Evolutionary conservation across 1,139 yeast genomes (phyloP).

Genomic region (Saccharomyces hybrid): DNA sequence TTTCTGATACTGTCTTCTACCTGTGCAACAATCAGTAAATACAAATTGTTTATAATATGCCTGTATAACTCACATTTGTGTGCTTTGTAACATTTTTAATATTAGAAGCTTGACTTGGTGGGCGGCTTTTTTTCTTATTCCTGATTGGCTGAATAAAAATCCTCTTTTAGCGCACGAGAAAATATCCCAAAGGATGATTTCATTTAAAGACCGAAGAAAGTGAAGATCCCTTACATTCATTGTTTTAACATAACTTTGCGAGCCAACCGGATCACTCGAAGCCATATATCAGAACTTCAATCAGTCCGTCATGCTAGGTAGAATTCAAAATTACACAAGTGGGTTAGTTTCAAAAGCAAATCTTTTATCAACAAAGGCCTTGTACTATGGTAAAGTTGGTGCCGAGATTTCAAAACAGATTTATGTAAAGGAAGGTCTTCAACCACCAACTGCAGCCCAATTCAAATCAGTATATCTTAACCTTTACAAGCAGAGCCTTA

Average conservation of each 20-base stretch:
- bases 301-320: constrained; percentile 17
- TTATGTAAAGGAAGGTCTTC: constrained; percentile 83
- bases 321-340: constrained; percentile 23
- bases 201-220: constrained; percentile 2
- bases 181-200: constrained; percentile 1
- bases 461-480: constrained; percentile 68
- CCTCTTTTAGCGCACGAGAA: neutral
- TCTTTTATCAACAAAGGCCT: constrained; percentile 38
- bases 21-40: neutral
- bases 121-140: neutral
- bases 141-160: neutral
- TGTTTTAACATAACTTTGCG: neutral
- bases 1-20: neutral
- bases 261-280: neutral
- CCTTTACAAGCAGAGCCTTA: constrained; percentile 37
- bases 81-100: neutral
- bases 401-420: constrained; percentile 86
- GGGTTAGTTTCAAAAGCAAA: constrained; percentile 20
- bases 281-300: neutral
- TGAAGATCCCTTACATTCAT: neutral
- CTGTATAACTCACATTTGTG: neutral
- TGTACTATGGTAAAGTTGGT: constrained; percentile 86
- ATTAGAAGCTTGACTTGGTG: neutral
- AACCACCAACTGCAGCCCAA: constrained; percentile 79
- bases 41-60: neutral